Base-by-base conservation (phyloP, 257 asterid species). In the Scutellaria baicalensis region DNA sequence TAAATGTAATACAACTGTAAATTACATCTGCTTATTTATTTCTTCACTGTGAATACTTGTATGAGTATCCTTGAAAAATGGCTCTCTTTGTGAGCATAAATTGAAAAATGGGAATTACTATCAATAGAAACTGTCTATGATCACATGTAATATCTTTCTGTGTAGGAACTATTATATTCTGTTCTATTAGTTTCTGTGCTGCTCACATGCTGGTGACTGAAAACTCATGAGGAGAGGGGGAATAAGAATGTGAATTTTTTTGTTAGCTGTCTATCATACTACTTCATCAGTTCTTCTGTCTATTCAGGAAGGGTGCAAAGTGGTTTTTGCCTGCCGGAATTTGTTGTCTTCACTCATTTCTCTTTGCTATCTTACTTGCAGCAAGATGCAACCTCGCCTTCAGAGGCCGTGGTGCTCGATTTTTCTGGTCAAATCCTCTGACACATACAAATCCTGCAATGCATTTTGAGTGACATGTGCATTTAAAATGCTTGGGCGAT, bases 361-460 rank as follows among this genome's bases (percentile, higher is more conserved):
- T 18, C 74, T 81, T 90, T 16, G 80, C 64, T 69, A 84, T 57
- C 80, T 77, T 89, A 69, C 95, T 89, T 63, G 96, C 93, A 71
- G 93, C 88, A 44, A 89, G 86, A 79, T 89, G 97, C 80, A 91
- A 68, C 72, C 96, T 80, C 14, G 96, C 95, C 42, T 79, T 77
- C 44, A 89, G 86, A 31, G 97, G 97, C 23, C 91, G 81, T 6
- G 97, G 96, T 64, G 91, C 91, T 70, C 97, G 83, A 13, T 76
- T 77, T 73, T 73, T 78, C 77, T 77, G 80, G 81, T 91, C 95
- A 62, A 91, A 91, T 62, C 97, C 97, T 75, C 97, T 81, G 27
- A 91, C 96, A 76, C 97, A 91, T 9, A 91, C 87, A 20, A 89
- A 89, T 51, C 97, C 97, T 91, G 89, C 56, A 66, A 59, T 57